These are phyloP conservation scores for Lepidopterella palustris DNA, from an alignment of 495 filamentous ascomycete genomes.

Conservation along the genomic window DNA sequence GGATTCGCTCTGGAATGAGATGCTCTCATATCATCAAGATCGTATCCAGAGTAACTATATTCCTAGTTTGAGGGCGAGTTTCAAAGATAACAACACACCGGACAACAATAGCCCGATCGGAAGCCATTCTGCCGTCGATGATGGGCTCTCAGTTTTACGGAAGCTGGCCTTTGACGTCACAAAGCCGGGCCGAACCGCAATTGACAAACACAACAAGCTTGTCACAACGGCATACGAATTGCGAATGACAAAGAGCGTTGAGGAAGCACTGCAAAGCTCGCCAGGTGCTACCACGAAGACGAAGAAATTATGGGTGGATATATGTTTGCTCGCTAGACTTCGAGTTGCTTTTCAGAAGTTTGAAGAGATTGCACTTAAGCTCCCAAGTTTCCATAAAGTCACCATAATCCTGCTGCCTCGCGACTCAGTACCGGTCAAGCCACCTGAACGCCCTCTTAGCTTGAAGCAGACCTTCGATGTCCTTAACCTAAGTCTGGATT, in stretches of 20 bases:
- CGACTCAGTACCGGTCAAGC: neutral
- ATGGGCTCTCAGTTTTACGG: neutral
- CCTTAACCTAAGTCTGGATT: neutral
- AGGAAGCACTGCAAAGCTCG: conserved; percentile 4
- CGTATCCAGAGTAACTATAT: conserved; percentile 7
- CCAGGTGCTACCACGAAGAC: conserved; percentile 2
- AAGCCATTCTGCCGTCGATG: neutral
- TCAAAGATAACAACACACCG: conserved; percentile 4
- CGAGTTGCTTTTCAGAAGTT: conserved; percentile 7
- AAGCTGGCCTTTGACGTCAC: neutral
- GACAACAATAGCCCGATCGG: neutral
- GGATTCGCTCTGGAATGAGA: conserved; percentile 5
- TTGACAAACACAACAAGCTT: neutral
- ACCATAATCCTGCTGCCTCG: conserved; percentile 4
- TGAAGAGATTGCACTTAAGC: conserved; percentile 2
- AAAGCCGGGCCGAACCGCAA: neutral
- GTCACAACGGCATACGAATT: conserved; percentile 3
- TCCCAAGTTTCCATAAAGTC: conserved; percentile 10
- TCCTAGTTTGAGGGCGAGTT: conserved; percentile 9
- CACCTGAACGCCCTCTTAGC: neutral
- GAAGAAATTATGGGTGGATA: conserved; percentile 8
- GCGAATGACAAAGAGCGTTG: conserved; percentile 4
- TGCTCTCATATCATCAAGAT: conserved; percentile 9
- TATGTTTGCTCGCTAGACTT: conserved; percentile 4
- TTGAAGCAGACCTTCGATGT: conserved; percentile 8